Base-by-base conservation (phyloP, 768 basidiomycete species). In the Boletus reticuloceps region DNA sequence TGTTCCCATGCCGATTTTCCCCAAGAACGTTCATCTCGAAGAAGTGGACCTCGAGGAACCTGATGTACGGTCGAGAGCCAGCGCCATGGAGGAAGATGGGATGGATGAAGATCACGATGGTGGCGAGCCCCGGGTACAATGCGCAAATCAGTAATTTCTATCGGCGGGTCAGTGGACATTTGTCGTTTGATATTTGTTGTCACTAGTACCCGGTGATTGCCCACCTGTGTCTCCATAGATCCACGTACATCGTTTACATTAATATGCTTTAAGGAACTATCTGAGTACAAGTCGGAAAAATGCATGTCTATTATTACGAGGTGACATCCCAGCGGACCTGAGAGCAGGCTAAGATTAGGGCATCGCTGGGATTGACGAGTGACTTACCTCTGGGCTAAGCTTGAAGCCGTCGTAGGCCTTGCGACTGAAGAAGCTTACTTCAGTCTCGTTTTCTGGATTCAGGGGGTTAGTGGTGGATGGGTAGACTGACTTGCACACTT, bases 91-190 rank as follows among this genome's bases (percentile, higher is more conserved):
- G 29, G 88, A 88, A 38, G 93, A 97, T 53, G 76, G 81, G 14
- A 97, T 97, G 94, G 95, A 98, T 62, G 94, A 96, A 73, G 95
- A 96, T 64, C 78, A 79, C 52, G 90, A 91, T 29, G 29, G 29
- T 1, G 77, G 74, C n/a, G 86, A 91, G 70, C 93, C 94, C 25
- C 87, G 93, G 38, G 95, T 98, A 45, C 95, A 97, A 79, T 98
- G 96, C 72, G 93, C 94, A 38, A 89, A 93, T 73, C 92, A 94
- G 79, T 94, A 72, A 76, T 61, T 47, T 55, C 43, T 19, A 19
- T 22, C 49, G 38, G 53, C 38, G 55, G 54, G 42, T 52, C 45
- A 32, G 42, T 29, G 54, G 58, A 61, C 61, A 42, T 47, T 53
- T 62, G 59, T 50, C 55, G 40, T 55, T 53, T 44, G 51, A 63